Conservation (phyloP, 441 rosid genomes). For the Jatropha multifida region DNA sequence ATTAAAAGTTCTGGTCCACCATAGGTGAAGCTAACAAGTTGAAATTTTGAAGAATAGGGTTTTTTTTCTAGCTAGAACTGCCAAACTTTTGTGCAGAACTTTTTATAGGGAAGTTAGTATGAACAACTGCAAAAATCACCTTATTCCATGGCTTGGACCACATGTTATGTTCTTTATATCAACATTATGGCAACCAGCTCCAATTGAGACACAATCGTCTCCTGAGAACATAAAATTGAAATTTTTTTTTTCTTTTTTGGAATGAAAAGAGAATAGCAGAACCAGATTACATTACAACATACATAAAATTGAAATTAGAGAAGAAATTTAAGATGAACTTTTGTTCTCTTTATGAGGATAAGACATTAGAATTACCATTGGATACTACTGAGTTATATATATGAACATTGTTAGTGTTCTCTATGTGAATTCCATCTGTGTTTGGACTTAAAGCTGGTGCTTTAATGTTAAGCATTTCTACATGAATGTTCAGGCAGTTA, state of each 20-base stretch:
- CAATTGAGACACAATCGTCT: slow-evolving; percentile 53
- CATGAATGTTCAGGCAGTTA: slow-evolving; percentile 31
- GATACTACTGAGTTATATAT: slow-evolving; percentile 38
- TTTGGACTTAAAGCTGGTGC: slow-evolving; percentile 48
- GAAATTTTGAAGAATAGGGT: slow-evolving; percentile 8
- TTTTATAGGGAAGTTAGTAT: neutral
- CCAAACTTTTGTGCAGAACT: slow-evolving; percentile 6
- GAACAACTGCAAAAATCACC: slow-evolving; percentile 25
- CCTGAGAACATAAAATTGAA: slow-evolving; percentile 23
- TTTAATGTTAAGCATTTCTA: slow-evolving; percentile 34
- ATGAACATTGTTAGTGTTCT: slow-evolving; percentile 40
- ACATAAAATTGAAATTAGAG: neutral
- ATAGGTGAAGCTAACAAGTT: slow-evolving; percentile 7
- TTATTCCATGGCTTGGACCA: slow-evolving; percentile 57
- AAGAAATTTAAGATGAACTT: neutral
- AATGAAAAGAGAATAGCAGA: too few species aligned
- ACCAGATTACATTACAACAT: too few species aligned
- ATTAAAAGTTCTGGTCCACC: slow-evolving; percentile 7
- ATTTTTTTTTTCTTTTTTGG: neutral
- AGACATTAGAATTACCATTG: slow-evolving; percentile 29
- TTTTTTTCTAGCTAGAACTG: slow-evolving; percentile 10
- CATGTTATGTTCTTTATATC: slow-evolving; percentile 47
- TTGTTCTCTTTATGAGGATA: neutral
- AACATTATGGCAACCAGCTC: slow-evolving; percentile 43
- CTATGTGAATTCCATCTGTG: slow-evolving; percentile 56